Evolutionary conservation across 495 filamentous ascomycete species (phyloP).

Genomic region (Aspergillus kassunensis): DNA sequence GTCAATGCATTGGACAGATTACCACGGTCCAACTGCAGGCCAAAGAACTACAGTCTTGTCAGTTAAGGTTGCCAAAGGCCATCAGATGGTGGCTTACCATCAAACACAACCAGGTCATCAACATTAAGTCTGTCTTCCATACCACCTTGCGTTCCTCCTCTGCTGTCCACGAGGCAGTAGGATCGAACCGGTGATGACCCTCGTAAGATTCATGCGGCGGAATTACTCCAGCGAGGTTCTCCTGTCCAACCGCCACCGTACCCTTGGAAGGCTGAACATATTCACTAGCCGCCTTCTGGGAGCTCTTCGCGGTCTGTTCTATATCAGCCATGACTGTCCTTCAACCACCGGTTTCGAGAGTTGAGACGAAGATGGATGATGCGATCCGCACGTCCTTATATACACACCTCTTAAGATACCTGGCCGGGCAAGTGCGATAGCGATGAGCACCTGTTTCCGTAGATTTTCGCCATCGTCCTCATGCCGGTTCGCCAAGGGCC

Average conservation of each 20-base stretch:
- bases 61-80: neutral
- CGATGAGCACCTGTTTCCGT: conserved; percentile 3
- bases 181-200: conserved; percentile 49
- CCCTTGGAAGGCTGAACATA: conserved; percentile 13
- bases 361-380: neutral
- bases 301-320: conserved; percentile 14
- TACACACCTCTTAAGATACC: neutral
- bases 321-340: conserved; percentile 15
- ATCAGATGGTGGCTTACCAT: conserved; percentile 28
- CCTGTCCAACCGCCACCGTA: conserved; percentile 17
- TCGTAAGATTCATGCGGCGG: conserved; percentile 36
- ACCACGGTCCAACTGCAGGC: conserved; percentile 52
- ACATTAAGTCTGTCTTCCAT: conserved; percentile 46
- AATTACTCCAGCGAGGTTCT: conserved; percentile 19
- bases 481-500: neutral
- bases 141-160: conserved; percentile 49
- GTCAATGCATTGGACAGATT: conserved; percentile 52
- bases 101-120: conserved; percentile 45
- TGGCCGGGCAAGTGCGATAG: neutral
- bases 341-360: neutral
- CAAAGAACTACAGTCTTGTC: conserved; percentile 41
- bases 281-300: neutral
- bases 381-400: neutral
- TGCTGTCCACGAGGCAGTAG: conserved; percentile 45
- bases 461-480: conserved; percentile 6